phyloP scores from a whole-genome alignment of 2,329 filamentous ascomycete genomes.

The Chaetomiaceae sp. region DNA sequence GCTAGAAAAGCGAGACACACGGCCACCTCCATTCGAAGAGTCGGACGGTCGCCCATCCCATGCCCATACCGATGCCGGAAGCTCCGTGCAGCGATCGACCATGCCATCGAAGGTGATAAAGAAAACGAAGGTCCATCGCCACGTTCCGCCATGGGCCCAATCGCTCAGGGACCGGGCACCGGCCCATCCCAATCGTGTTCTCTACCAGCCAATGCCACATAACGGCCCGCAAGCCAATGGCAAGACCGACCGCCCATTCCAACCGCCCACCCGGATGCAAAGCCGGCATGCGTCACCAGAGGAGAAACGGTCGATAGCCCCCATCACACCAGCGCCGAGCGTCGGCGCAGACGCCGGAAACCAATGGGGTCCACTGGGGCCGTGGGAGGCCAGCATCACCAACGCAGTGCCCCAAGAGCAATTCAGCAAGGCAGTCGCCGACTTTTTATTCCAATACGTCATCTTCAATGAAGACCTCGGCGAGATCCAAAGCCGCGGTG shows the following conservation, averaged over 20 bases:
- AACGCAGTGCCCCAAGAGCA: constrained; percentile 68
- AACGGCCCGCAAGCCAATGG: constrained; percentile 34
- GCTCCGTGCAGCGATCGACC: constrained; percentile 31
- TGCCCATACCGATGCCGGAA: constrained; percentile 22
- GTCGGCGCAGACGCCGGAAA: constrained; percentile 15
- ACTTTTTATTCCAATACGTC: constrained; percentile 72
- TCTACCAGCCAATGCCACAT: constrained; percentile 37
- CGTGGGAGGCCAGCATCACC: constrained; percentile 65
- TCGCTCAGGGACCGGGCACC: constrained; percentile 36
- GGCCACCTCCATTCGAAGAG: constrained; percentile 45
- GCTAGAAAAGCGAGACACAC: constrained; percentile 44
- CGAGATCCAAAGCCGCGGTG: constrained; percentile 58
- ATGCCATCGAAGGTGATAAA: constrained; percentile 32
- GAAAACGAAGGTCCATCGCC: constrained; percentile 35
- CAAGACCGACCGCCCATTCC: constrained; percentile 30
- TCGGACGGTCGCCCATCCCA: constrained; percentile 37
- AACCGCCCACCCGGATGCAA: constrained; percentile 23
- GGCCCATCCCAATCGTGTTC: constrained; percentile 41
- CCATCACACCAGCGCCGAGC: constrained; percentile 25
- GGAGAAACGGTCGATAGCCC: constrained; percentile 32
- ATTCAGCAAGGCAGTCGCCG: constrained; percentile 68
- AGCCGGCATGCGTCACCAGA: constrained; percentile 48
- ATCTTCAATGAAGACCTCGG: constrained; percentile 61
- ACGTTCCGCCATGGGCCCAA: constrained; percentile 47
- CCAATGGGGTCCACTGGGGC: constrained; percentile 39